Conservation (phyloP, 75 land plant species). For the Selaginella moellendorffii region DNA sequence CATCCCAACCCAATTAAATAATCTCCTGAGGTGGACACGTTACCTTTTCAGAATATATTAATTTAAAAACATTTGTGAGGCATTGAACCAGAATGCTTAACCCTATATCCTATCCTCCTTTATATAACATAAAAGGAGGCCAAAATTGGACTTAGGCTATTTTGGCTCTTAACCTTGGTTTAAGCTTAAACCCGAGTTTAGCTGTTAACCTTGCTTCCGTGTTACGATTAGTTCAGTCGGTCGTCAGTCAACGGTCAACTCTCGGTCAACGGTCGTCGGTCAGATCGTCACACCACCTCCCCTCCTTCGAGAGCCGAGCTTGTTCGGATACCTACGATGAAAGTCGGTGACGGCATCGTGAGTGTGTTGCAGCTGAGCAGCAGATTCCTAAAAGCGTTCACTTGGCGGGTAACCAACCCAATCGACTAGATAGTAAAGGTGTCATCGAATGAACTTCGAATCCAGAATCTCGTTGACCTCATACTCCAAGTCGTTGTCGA, state of each 20-base stretch:
- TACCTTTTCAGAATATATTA: no score
- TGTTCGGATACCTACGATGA: constrained; percentile 2
- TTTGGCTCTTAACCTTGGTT: background rate
- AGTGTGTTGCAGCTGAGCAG: background rate
- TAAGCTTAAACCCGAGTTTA: constrained; percentile 1
- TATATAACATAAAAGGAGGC: constrained; percentile 1
- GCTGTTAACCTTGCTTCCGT: constrained; percentile 1
- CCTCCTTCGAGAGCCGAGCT: constrained; percentile 3
- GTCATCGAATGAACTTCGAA: constrained; percentile 8
- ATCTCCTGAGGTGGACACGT: no score
- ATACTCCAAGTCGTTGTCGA: background rate
- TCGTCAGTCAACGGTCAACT: background rate
- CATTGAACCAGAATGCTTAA: background rate
- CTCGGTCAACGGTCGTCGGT: no score
- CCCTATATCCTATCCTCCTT: constrained; percentile 1
- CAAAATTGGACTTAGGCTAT: background rate
- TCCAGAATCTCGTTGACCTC: constrained; percentile 8
- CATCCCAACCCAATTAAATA: no score
- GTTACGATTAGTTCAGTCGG: background rate
- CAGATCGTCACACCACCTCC: constrained; percentile 2
- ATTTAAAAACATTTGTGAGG: no score
- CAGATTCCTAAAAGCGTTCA: constrained; percentile 4
- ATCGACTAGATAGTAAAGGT: background rate
- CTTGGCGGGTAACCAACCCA: constrained; percentile 9
- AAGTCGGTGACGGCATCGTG: background rate